phyloP scores from a whole-genome alignment of 345 rosid genomes.

The Arabidopsis suecica region DNA sequence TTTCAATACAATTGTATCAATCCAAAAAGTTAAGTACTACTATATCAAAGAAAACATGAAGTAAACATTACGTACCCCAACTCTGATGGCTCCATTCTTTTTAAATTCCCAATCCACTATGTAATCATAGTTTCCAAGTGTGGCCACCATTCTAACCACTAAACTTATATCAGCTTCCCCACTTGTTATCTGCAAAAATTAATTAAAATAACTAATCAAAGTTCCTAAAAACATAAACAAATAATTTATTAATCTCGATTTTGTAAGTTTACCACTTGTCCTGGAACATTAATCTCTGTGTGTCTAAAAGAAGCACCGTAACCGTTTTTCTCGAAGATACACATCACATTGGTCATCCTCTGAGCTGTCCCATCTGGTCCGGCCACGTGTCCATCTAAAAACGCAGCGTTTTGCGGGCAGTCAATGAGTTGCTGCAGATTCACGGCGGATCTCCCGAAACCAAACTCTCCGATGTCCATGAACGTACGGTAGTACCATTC shows the following conservation, averaged over 20 bases:
- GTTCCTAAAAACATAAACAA: neutral
- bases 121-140: slow-evolving; percentile 84
- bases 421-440: slow-evolving; percentile 63
- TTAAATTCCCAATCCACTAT: slow-evolving; percentile 83
- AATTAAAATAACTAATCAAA: neutral
- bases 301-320: slow-evolving; percentile 74
- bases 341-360: slow-evolving; percentile 53
- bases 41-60: neutral
- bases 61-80: slow-evolving; percentile 63
- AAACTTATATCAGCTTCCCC: slow-evolving; percentile 70
- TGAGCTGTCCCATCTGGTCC: slow-evolving; percentile 67
- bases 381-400: slow-evolving; percentile 62
- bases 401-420: slow-evolving; percentile 68
- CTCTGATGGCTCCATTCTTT: slow-evolving; percentile 65
- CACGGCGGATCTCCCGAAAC: slow-evolving; percentile 67
- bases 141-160: slow-evolving; percentile 77
- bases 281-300: slow-evolving; percentile 72
- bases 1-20: no score
- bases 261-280: slow-evolving; percentile 59
- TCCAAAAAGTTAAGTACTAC: neutral
- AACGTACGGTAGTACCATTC: slow-evolving; percentile 87
- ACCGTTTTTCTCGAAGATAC: slow-evolving; percentile 69
- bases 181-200: slow-evolving; percentile 58
- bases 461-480: slow-evolving; percentile 81
- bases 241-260: slow-evolving; percentile 6